Base-by-base conservation (phyloP, 495 filamentous ascomycete species). In the Saxophila tyrrhenica region DNA sequence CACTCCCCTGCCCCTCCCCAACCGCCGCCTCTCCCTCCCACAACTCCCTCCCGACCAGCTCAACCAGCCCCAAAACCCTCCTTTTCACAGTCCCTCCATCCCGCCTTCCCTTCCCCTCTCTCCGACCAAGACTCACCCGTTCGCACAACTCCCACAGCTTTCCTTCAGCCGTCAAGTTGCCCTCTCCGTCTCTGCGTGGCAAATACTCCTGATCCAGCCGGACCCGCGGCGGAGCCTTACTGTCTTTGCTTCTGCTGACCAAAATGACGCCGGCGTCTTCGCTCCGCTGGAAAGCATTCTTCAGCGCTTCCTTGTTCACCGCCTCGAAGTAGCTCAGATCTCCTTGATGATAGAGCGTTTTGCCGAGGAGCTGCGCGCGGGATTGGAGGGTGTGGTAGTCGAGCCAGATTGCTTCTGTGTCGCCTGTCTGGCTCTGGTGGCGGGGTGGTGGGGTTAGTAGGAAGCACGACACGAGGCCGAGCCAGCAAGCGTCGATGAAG, bases 261-360 rank as follows among this genome's bases (percentile, higher is more conserved):
- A 84, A 69, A 58, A 96, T 76, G 52, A 96, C 94, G 16, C 88
- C 89, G 60, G 95, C 90, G 63, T 95, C 89, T 55, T 87, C 81
- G 68, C 94, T 95, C 21, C 86, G 82, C 55, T 82, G 75, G 68
- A 87, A 95, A 1, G 87, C 83, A 65, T 97, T 98, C 58, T 90
- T 94, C 49, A 98, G 79, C 1, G 89, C 90, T 65, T 97, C 89
- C 54, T 95, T 95, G 73, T 97, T 98, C 58, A 98, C 92, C 7
- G 92, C 89, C 70, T 98, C 92, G 60, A 95, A 95, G 67, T 98
- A 97, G 21, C 82, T 87, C 23, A 98, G 79, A 62, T 96, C 90
- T 29, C 92, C 92, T 75, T 98, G 92, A 66, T 97, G 89, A 64
- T 95, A 98, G 8, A 98, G 73, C 0, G 92, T 96, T 75, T 98